phyloP scores from a whole-genome alignment of 257 asterid species.

The Solanum sejunctum region DNA sequence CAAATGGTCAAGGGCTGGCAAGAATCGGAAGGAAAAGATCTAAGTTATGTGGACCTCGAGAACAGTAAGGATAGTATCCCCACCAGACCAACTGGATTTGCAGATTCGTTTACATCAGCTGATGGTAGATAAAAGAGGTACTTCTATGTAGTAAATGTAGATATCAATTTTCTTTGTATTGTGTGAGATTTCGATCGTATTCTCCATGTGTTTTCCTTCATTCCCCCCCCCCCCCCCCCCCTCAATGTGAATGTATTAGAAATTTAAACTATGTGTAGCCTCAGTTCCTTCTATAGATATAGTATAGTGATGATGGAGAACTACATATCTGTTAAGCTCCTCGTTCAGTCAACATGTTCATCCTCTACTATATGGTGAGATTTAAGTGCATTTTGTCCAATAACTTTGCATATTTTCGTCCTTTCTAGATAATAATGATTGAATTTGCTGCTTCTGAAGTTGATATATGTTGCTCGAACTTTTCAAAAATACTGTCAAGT shows the following conservation, averaged over 20 bases:
- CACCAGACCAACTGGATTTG: constrained; percentile 75
- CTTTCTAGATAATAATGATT: not conserved
- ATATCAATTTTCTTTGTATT: not conserved
- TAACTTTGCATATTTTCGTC: not conserved
- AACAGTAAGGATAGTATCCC: constrained; percentile 92
- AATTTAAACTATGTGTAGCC: not conserved
- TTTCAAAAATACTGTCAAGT: not conserved
- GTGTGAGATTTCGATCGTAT: not conserved
- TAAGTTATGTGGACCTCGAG: constrained; percentile 47
- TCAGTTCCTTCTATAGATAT: constrained; percentile 2
- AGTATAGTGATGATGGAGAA: not conserved
- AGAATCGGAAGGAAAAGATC: constrained; percentile 61
- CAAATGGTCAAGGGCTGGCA: constrained; percentile 96
- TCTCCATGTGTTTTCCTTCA: not conserved
- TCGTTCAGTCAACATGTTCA: not conserved
- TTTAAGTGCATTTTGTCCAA: not conserved
- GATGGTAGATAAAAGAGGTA: constrained; percentile 51
- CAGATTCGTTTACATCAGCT: constrained; percentile 75
- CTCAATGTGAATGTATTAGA: not conserved
- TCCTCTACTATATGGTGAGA: not conserved
- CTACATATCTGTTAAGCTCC: not conserved
- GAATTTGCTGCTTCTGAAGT: not conserved
- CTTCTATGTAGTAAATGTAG: not conserved
- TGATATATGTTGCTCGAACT: not conserved
- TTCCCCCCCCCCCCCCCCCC: not conserved